Evolutionary conservation across 257 asterid genomes (phyloP), one percentile per base, ranked within the genome.

Genomic region (Nicotiana undulata): DNA sequence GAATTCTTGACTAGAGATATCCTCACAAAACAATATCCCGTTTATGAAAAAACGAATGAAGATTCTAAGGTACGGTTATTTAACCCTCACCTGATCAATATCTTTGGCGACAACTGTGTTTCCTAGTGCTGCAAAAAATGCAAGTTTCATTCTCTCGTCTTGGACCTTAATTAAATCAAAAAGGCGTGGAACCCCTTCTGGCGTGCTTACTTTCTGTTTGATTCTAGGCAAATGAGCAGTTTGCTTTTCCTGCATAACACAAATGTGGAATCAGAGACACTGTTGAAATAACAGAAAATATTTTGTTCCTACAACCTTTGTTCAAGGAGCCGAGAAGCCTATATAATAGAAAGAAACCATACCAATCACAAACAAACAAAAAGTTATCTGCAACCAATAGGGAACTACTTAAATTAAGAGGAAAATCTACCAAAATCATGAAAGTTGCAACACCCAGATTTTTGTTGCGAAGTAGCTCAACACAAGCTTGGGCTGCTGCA

Each of bases 401-500:
- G 55, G 13, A 51, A 51, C 55, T 18, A 51, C 56, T 51, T 51
- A 51, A 51, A 13, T 18, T 15, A 77, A 78, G 52, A 24, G 31
- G 22, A 68, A 79, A 13, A 80, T 44, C 32, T 89, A 95, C 98
- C 98, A 95, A 89, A 85, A 95, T 95, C 98, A 95, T 90, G 88
- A 91, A 95, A 81, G 98, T 93, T 79, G 97, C 98, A 86, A 92
- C 98, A 83, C 98, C 98, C 77, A 95, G 94, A 82, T 88, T 85
- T 85, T 92, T 88, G 81, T 81, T 86, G 32, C 98, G 98, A 76
- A 94, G 94, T 70, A 96, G 88, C 92, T 92, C 92, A 49, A 96
- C 96, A 17, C 97, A 93, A 40, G 97, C 90, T 86, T 93, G 92
- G 52, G 98, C 97, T 46, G 97, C 88, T 84, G 92, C 88, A 56